Conservation (phyloP, 768 basidiomycete species). For the Coprinopsis marcescibilis region DNA sequence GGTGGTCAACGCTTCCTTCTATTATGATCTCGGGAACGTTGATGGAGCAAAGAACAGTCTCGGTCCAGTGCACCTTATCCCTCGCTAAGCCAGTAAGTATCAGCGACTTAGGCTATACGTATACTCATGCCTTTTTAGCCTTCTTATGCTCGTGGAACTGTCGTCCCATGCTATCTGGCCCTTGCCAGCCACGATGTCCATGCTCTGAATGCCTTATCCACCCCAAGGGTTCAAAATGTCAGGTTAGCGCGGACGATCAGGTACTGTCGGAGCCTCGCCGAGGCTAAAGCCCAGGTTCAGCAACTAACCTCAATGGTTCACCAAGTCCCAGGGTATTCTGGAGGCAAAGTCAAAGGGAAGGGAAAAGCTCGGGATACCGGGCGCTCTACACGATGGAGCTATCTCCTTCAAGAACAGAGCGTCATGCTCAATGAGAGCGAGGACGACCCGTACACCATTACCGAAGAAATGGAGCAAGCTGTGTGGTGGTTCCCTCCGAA, state of each 20-base stretch:
- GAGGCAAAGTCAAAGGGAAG: too few relatives aligned
- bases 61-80: background rate
- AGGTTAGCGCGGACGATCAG: background rate
- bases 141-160: background rate
- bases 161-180: constrained; percentile 1
- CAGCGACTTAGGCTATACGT: background rate
- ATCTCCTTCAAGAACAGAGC: too few relatives aligned
- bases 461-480: background rate
- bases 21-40: too few relatives aligned
- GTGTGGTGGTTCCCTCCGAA: background rate
- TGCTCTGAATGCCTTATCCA: background rate
- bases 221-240: background rate
- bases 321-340: too few relatives aligned
- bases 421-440: background rate
- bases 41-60: background rate
- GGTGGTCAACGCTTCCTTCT: too few relatives aligned
- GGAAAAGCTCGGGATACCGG: too few relatives aligned
- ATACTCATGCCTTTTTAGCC: background rate
- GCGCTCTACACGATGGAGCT: too few relatives aligned
- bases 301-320: too few relatives aligned
- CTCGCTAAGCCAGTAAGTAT: constrained; percentile 3
- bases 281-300: too few relatives aligned
- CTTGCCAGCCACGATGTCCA: background rate
- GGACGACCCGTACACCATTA: background rate
- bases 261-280: background rate